These are phyloP conservation scores for Cenchrus fungigraminus DNA, from an alignment of 176 grass and related monocot genomes.

Conservation along the genomic window DNA sequence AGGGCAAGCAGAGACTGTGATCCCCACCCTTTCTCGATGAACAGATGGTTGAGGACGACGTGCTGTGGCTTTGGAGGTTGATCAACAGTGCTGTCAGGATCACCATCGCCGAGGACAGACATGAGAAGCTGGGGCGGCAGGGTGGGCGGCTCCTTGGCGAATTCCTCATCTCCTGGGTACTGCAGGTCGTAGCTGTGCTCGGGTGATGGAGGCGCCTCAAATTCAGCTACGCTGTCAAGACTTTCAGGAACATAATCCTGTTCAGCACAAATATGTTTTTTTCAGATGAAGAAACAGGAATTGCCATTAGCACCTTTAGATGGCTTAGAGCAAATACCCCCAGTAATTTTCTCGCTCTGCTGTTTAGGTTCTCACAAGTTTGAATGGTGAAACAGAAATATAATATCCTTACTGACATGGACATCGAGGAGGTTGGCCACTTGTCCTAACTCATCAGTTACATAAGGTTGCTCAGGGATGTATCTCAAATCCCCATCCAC, in stretches of 20 bases:
- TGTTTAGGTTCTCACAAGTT: constrained; percentile 9
- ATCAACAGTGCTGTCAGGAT: constrained; percentile 18
- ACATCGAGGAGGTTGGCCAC: constrained; percentile 86
- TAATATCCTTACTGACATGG: constrained; percentile 66
- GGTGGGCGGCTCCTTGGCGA: constrained; percentile 72
- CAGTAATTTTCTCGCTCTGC: constrained; percentile 13
- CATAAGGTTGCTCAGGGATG: constrained; percentile 66
- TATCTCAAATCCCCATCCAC: constrained; percentile 69
- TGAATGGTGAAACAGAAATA: constrained; percentile 32
- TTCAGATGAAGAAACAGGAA: constrained; percentile 35
- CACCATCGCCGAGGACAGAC: constrained; percentile 49
- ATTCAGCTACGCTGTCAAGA: constrained; percentile 73
- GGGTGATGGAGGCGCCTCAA: constrained; percentile 73
- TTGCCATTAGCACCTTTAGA: background rate
- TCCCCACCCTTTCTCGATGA: constrained; percentile 85
- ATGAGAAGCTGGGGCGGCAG: constrained; percentile 70
- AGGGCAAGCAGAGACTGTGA: constrained; percentile 82
- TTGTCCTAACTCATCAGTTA: constrained; percentile 61
- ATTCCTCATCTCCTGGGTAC: constrained; percentile 70
- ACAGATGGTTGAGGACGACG: constrained; percentile 82
- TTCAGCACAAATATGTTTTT: constrained; percentile 19
- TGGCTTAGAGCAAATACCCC: constrained; percentile 18
- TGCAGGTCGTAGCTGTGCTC: constrained; percentile 66
- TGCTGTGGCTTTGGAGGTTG: constrained; percentile 60
- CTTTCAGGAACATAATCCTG: constrained; percentile 84